Evolutionary conservation across 257 asterid genomes (phyloP), one percentile per base, ranked within the genome.

Genomic region (Capsicum chinense): DNA sequence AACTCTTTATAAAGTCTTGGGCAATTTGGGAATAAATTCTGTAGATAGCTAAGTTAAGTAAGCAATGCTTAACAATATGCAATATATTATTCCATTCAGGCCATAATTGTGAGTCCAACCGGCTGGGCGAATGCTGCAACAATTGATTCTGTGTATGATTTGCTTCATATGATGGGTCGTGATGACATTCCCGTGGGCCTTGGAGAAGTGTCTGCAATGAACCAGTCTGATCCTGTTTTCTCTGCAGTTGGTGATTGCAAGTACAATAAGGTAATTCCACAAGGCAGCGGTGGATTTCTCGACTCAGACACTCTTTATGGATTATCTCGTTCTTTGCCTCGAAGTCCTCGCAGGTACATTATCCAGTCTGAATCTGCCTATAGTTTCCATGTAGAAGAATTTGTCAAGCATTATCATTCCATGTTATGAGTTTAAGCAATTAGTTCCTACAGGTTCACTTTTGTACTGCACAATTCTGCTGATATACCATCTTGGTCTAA

Each of bases 41-140:
- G 74, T 67, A 37, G 42, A 16, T 35, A 35, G 35, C 21, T 35
- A 47, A 47, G 57, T 70, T n/a, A 16, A 71, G 3, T 57, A 71
- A 47, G 79, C 79, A 71, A 19, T 48, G n/a, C 42, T 48, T 6
- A 3, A 47, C 35, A 44, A 79, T 63, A 58, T 88, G 82, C 19
- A 37, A 79, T 71, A 9, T 76, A 39, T 82, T 88, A 56, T 81
- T 17, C 80, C 37, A 35, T 76, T 66, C 79, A 95, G 98, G 99
- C 95, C 58, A 86, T 94, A 63, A 33, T 95, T 81, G 91, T 94
- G 68, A 91, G 89, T 86, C 97, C 99, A 48, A 94, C 92, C 13
- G 99, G 98, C 57, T 95, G 99, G 99, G 95, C 97, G 16, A 92
- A 91, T 85, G 94, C 96, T 83, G 99, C 97, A 83, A 94, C 97